Conservation (phyloP, 139 green algal genomes). For the Chlamydomonas sp. region DNA sequence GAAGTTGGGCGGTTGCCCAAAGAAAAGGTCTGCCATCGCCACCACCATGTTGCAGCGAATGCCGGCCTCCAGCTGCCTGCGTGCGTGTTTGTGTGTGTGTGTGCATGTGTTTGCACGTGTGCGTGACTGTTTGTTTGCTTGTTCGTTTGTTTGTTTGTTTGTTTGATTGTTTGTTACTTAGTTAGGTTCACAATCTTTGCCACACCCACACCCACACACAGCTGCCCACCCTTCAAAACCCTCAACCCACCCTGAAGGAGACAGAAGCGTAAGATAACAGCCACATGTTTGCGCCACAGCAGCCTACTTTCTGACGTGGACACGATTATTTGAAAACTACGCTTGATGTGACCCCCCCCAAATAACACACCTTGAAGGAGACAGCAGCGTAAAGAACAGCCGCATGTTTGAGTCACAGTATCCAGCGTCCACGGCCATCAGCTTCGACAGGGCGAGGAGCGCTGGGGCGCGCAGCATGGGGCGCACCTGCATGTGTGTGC, state of each 20-base stretch:
- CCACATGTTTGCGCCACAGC: too few relatives aligned
- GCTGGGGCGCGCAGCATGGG: slow-evolving; percentile 36
- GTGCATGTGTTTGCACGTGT: not conserved
- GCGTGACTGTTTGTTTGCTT: not conserved
- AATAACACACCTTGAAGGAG: too few relatives aligned
- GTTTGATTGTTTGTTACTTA: too few relatives aligned
- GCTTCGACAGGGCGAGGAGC: slow-evolving; percentile 74
- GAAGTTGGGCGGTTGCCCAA: too few relatives aligned
- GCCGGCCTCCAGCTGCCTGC: not conserved
- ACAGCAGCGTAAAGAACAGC: slow-evolving; percentile 60
- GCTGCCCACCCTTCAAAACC: too few relatives aligned
- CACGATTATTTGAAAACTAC: not conserved
- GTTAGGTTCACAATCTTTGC: too few relatives aligned
- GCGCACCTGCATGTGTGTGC: not conserved
- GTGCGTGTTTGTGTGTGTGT: not conserved
- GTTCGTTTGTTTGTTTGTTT: too few relatives aligned
- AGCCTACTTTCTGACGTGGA: too few relatives aligned
- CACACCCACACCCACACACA: too few relatives aligned
- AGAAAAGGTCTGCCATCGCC: slow-evolving; percentile 85
- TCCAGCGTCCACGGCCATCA: slow-evolving; percentile 77
- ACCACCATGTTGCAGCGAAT: slow-evolving; percentile 72
- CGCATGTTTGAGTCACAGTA: slow-evolving; percentile 76
- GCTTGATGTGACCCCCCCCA: not conserved
- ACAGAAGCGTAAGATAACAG: too few relatives aligned
- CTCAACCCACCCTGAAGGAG: too few relatives aligned